phyloP scores from a whole-genome alignment of 1,284 basidiomycete genomes.

The Ganoderma lingzhi region DNA sequence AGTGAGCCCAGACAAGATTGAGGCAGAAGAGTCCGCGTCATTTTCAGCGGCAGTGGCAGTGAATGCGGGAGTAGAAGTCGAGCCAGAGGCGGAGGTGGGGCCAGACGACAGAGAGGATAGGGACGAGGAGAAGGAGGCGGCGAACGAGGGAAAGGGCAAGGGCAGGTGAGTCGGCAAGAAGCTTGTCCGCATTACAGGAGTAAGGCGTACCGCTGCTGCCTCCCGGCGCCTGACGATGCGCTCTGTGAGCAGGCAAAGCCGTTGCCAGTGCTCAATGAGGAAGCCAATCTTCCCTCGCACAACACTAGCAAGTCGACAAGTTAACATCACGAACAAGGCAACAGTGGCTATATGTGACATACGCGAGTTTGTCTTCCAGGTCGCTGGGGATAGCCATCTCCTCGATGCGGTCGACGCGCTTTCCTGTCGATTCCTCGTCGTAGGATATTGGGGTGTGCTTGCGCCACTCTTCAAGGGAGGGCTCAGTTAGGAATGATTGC shows the following conservation, averaged over 20 bases:
- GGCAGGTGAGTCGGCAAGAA: conserved; percentile 73
- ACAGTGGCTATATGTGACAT: conserved; percentile 38
- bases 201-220: conserved; percentile 85
- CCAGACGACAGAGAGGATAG: conserved; percentile 36
- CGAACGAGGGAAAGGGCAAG: conserved; percentile 48
- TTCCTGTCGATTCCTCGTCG: conserved; percentile 88
- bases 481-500: conserved; percentile 81
- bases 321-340: background rate
- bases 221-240: conserved; percentile 87
- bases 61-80: conserved; percentile 44
- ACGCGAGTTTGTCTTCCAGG: conserved; percentile 88
- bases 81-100: conserved; percentile 26
- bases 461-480: conserved; percentile 87
- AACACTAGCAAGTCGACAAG: conserved; percentile 49
- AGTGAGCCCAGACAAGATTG: conserved; percentile 41
- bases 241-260: conserved; percentile 86
- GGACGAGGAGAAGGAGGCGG: conserved; percentile 43
- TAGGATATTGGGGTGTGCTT: conserved; percentile 76
- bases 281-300: conserved; percentile 76
- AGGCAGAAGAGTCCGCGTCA: conserved; percentile 28
- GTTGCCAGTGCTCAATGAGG: conserved; percentile 91
- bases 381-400: conserved; percentile 94
- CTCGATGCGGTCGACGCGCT: conserved; percentile 83
- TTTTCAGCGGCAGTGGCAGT: conserved; percentile 33
- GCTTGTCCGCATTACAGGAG: conserved; percentile 65